A percentile compares a stretch with the other conserved stretches of the same genome.
These are phyloP conservation scores for Entamoeba invadens DNA, from an alignment of 208 protist species.

Conservation along the genomic window DNA sequence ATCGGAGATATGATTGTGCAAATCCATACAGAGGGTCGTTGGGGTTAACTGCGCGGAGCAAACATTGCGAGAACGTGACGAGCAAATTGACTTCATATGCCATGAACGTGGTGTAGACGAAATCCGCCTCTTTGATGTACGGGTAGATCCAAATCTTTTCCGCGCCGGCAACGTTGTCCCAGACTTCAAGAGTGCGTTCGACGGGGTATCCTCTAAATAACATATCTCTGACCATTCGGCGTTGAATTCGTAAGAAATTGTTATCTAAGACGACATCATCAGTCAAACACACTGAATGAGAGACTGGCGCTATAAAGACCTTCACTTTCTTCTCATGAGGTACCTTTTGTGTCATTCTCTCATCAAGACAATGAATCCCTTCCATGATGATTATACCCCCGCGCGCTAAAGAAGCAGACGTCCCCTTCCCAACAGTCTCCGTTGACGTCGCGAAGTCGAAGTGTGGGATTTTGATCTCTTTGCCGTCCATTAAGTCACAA, in stretches of 20 bases:
- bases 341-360: conserved; percentile 23
- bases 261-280: too few relatives aligned
- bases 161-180: neutral
- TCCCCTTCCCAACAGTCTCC: neutral
- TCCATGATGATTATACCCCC: conserved; percentile 42
- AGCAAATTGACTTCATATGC: neutral
- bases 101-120: neutral
- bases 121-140: neutral
- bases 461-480: conserved; percentile 31
- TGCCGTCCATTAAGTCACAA: conserved; percentile 22
- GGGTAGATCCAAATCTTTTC: neutral
- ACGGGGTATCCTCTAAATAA: neutral
- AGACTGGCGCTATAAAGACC: conserved; percentile 42
- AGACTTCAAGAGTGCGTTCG: neutral
- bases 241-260: too few relatives aligned
- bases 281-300: too few relatives aligned
- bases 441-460: conserved; percentile 38
- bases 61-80: neutral
- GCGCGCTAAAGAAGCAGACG: conserved; percentile 14
- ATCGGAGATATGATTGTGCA: neutral
- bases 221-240: neutral
- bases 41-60: neutral
- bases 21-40: neutral
- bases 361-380: conserved; percentile 42
- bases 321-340: conserved; percentile 30